These are phyloP conservation scores for barley (Hordeum vulgare) DNA, from an alignment of 176 grass and related monocot genomes.

Conservation along the genomic window DNA sequence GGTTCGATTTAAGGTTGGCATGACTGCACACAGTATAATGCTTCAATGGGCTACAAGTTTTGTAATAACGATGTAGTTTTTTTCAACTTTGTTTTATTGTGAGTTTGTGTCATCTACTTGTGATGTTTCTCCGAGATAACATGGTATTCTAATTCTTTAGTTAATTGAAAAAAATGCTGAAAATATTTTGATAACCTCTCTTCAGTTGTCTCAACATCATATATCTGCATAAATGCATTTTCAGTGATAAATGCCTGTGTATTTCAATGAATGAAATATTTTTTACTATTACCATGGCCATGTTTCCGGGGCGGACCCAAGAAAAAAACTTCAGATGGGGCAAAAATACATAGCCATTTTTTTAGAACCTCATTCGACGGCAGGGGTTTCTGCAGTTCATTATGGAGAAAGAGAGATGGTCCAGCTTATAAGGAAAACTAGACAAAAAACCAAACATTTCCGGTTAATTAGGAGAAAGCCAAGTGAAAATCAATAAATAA, in stretches of 20 bases:
- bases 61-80: background rate
- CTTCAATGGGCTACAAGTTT: background rate
- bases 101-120: background rate
- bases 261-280: constrained; percentile 14
- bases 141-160: constrained; percentile 1
- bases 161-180: background rate
- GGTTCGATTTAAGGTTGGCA: background rate
- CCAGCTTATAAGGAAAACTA: no score
- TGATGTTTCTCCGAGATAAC: background rate
- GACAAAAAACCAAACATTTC: no score
- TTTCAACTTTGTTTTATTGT: background rate
- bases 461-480: no score
- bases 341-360: no score
- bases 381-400: no score
- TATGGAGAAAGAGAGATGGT: no score
- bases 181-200: background rate
- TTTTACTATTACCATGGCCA: background rate
- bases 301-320: no score
- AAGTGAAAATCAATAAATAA: no score
- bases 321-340: no score
- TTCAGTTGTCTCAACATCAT: background rate
- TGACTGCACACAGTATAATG: background rate
- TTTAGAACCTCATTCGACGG: no score
- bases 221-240: background rate
- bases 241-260: constrained; percentile 1